These are phyloP conservation scores for Candida sanyaensis DNA, from an alignment of 1,139 yeast species.

Conservation along the genomic window DNA sequence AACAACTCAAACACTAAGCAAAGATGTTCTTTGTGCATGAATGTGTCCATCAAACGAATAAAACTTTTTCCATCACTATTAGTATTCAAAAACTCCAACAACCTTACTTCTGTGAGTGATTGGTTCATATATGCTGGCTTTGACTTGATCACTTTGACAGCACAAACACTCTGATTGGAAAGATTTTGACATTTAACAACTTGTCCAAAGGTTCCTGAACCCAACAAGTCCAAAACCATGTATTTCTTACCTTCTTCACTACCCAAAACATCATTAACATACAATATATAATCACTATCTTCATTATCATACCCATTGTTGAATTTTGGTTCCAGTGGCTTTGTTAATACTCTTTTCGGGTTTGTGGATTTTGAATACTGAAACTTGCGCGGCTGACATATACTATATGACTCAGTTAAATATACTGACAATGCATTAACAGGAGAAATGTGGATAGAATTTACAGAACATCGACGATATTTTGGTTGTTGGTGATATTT, in stretches of 20 bases:
- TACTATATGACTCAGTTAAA: conserved; percentile 75
- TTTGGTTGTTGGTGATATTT: conserved; percentile 65
- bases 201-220: conserved; percentile 98
- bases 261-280: conserved; percentile 92
- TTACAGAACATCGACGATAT: conserved; percentile 78
- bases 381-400: conserved; percentile 83
- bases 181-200: conserved; percentile 96
- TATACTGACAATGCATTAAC: conserved; percentile 77
- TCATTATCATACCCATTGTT: conserved; percentile 89
- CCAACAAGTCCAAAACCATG: conserved; percentile 84
- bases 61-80: conserved; percentile 77
- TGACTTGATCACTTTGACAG: conserved; percentile 92
- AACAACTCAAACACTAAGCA: conserved; percentile 90
- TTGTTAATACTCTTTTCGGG: conserved; percentile 89
- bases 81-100: conserved; percentile 77
- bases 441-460: conserved; percentile 84
- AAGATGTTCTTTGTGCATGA: conserved; percentile 88
- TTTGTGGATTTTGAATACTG: conserved; percentile 83
- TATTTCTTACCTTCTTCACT: conserved; percentile 84
- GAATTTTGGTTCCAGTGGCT: conserved; percentile 81
- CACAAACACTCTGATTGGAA: conserved; percentile 84
- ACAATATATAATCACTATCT: conserved; percentile 86
- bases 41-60: conserved; percentile 79
- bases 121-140: conserved; percentile 92
- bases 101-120: conserved; percentile 85